Base-by-base conservation (phyloP, 2,329 filamentous ascomycete genomes). In the Hypocrella siamensis region DNA sequence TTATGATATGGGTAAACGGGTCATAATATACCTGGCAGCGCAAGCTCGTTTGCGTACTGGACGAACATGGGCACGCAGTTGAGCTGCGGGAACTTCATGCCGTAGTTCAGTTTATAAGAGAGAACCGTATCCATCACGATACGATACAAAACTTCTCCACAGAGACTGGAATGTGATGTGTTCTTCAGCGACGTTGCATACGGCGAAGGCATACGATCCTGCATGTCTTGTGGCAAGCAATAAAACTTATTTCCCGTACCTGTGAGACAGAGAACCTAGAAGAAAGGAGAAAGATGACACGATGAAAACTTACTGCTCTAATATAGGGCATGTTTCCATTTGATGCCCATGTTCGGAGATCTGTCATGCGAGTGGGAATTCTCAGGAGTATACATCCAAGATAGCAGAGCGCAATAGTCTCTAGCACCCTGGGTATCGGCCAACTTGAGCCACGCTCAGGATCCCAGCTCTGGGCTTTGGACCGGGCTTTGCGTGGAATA, bases 401-500 rank as follows among this genome's bases (percentile, higher is more conserved):
- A 55, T 94, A 94, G 47, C 81, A 85, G 9, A 93, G 51, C 2
- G 65, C 75, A 32, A 96, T 54, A 1, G 78, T 79, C 42, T 93
- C 86, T 26, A 81, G 57, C 22, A 92, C 57, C 31, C 60, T 72
- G 2, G 86, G 85, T 42, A 71, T 44, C 30, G 63, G 59, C 60
- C 71, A 67, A 28, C 59, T 49, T 41, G 59, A 52, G 5, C 60
- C 59, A 17, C 55, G 46, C 34, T 62, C 55, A 11, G 61, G 39
- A 30, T 50, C 45, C 65, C 70, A 58, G 45, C 58, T 49, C 57
- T 50, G 53, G 18, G 46, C 54, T 39, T 47, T 56, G 36, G 43
- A 33, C 7, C 30, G 34, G 16, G 45, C 46, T 19, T 46, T 53
- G 41, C 44, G 50, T 41, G 46, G 45, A 30, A 43, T 6, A 24